These are phyloP conservation scores for Panicum miliaceum DNA, from an alignment of 176 grass and related monocot species.

Conservation along the genomic window DNA sequence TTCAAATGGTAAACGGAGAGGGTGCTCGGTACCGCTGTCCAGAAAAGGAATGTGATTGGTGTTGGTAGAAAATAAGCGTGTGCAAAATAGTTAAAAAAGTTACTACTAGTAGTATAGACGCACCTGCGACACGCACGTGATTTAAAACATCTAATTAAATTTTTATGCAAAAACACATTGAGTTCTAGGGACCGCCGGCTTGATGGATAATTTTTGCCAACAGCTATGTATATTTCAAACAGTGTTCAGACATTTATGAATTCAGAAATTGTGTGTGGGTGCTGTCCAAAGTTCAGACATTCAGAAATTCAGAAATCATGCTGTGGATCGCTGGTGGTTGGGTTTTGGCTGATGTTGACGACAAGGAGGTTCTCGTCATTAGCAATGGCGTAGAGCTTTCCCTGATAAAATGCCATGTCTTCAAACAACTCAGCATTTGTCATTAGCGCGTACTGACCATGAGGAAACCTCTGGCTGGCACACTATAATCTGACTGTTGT, in stretches of 20 bases:
- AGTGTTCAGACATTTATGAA: too few relatives aligned
- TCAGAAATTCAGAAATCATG: too few relatives aligned
- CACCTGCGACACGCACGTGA: too few relatives aligned
- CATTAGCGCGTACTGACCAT: background rate
- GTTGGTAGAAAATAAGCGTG: background rate
- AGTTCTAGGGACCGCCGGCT: too few relatives aligned
- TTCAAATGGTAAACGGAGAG: background rate
- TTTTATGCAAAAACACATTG: too few relatives aligned
- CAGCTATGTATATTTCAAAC: too few relatives aligned
- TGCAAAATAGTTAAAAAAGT: background rate
- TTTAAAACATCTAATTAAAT: too few relatives aligned
- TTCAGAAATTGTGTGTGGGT: too few relatives aligned
- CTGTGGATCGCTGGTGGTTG: conserved; percentile 25
- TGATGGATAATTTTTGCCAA: too few relatives aligned
- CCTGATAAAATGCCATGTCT: conserved; percentile 28
- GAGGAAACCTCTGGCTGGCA: conserved; percentile 27
- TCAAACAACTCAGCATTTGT: background rate
- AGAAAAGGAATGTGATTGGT: too few relatives aligned
- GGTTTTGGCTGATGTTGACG: conserved; percentile 19
- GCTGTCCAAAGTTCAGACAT: too few relatives aligned
- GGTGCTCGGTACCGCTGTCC: background rate
- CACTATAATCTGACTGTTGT: conserved; percentile 22
- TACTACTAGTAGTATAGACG: too few relatives aligned
- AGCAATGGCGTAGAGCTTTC: conserved; percentile 20
- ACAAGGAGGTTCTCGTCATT: background rate